Conservation (phyloP, 148 eudicot species). For the Chenopodium quinoa region DNA sequence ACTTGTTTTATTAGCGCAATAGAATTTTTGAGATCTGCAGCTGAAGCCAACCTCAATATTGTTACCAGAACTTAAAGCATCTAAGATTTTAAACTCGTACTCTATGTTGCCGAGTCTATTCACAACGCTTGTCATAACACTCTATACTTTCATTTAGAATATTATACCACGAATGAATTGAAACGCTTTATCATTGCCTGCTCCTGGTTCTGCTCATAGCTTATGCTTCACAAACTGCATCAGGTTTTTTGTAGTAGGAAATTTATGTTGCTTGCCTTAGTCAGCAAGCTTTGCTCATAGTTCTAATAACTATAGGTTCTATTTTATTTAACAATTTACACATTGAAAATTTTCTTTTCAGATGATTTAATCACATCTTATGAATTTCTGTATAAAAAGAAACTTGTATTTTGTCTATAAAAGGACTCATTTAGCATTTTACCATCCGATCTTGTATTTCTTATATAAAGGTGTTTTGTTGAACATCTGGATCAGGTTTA, state of each 20-base stretch:
- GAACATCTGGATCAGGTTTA: constrained; percentile 49
- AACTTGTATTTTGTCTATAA: too few relatives aligned
- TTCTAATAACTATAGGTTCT: too few relatives aligned
- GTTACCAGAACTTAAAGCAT: not conserved
- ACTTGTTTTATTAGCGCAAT: not conserved
- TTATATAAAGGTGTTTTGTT: not conserved
- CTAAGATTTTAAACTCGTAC: not conserved
- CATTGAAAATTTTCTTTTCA: not conserved
- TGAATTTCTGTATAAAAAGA: not conserved
- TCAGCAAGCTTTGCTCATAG: not conserved
- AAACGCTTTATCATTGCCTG: not conserved
- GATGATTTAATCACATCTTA: not conserved
- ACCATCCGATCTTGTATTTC: not conserved
- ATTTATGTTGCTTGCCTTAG: not conserved
- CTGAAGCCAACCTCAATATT: not conserved
- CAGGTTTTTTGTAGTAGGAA: not conserved
- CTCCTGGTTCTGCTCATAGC: not conserved
- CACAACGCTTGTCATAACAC: not conserved
- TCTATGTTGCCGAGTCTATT: not conserved
- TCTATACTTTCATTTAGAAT: not conserved
- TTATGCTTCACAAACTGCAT: not conserved
- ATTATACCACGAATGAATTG: not conserved
- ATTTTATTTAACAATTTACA: not conserved
- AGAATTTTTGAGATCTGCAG: not conserved
- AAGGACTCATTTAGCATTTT: not conserved